phyloP scores from a whole-genome alignment of 2,329 filamentous ascomycete genomes.

The Fusarium camptoceras region DNA sequence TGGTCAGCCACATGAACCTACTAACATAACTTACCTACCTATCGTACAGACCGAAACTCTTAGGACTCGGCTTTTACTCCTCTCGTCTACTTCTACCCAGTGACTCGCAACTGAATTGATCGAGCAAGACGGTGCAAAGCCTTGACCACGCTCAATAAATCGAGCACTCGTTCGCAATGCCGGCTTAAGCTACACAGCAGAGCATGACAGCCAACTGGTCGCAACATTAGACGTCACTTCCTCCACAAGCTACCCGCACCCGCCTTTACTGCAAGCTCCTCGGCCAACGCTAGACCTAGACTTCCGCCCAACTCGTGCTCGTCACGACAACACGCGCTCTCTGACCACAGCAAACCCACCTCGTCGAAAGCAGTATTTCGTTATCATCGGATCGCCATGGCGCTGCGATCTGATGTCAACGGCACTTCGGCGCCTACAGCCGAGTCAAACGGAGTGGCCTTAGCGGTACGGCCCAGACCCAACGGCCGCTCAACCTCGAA shows the following conservation, averaged over 20 bases:
- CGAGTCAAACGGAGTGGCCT: conserved; percentile 39
- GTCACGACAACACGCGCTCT: conserved; percentile 42
- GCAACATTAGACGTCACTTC: conserved; percentile 46
- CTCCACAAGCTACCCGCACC: conserved; percentile 41
- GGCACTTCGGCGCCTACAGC: conserved; percentile 46
- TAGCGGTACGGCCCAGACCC: conserved; percentile 45
- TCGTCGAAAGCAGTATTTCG: conserved; percentile 33
- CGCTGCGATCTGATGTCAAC: conserved; percentile 50
- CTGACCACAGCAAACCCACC: conserved; percentile 29
- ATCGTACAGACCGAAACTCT: conserved; percentile 25
- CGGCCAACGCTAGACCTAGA: conserved; percentile 42
- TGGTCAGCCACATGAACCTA: conserved; percentile 40
- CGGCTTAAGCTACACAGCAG: conserved; percentile 39
- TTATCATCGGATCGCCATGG: conserved; percentile 48
- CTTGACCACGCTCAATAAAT: conserved; percentile 15
- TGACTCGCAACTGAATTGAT: not conserved
- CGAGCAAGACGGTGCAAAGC: conserved; percentile 7
- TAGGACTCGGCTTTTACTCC: conserved; percentile 29
- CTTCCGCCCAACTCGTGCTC: conserved; percentile 33
- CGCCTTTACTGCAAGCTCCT: conserved; percentile 42
- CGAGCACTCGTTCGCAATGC: conserved; percentile 39
- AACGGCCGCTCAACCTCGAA: conserved; percentile 48
- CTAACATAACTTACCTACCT: not conserved
- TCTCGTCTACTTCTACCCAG: conserved; percentile 7
- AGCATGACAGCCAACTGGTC: conserved; percentile 45